Conservation (phyloP, 805 yeast genomes). For the Metschnikowia proteae region DNA sequence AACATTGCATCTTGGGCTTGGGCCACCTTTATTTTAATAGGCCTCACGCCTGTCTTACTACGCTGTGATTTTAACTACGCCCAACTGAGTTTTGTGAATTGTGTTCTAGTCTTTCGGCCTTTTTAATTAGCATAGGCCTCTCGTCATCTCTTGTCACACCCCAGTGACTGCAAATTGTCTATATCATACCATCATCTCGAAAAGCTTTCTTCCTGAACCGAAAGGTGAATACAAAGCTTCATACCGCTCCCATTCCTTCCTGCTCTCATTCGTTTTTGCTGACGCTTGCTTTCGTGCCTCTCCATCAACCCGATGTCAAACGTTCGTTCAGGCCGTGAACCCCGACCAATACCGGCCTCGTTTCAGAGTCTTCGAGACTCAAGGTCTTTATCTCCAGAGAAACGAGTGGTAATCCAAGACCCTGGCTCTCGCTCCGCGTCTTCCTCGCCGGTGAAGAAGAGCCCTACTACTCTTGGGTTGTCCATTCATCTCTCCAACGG, state of each 20-base stretch:
- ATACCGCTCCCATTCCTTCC: neutral
- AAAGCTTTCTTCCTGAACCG: neutral
- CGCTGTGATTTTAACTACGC: neutral
- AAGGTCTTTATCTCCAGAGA: constrained; percentile 1
- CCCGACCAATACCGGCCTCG: constrained; percentile 1
- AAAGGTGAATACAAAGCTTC: neutral
- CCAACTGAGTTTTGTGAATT: neutral
- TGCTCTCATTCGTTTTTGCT: neutral
- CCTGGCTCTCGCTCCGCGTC: constrained; percentile 30
- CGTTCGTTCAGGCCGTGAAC: neutral
- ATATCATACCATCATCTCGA: neutral
- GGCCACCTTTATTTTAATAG: neutral
- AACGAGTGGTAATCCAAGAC: neutral
- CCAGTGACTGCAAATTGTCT: neutral
- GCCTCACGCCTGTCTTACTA: neutral
- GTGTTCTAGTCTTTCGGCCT: neutral
- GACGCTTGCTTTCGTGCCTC: neutral
- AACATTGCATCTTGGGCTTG: constrained; percentile 4
- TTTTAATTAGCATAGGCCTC: neutral
- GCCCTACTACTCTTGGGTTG: constrained; percentile 23
- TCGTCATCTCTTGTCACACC: neutral
- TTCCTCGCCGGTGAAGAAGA: constrained; percentile 30
- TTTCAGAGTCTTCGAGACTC: neutral
- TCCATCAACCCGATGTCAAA: neutral
- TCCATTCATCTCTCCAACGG: constrained; percentile 15